Evolutionary conservation across 371 early-diverging fungal genomes (phyloP), one percentile per base, ranked within the genome.

Genomic region (Cokeromyces recurvatus): DNA sequence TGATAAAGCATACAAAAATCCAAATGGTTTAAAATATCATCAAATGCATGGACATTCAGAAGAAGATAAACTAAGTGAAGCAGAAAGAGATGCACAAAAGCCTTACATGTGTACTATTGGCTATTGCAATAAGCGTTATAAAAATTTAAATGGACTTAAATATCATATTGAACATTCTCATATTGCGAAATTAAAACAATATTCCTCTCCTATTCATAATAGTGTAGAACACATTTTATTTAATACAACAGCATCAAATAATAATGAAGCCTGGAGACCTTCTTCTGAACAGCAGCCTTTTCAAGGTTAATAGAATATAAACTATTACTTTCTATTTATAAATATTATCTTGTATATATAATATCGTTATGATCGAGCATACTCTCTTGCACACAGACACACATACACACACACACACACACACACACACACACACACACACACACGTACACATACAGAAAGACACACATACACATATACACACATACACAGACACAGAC

Each of bases 1-100:
- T 61, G 87, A 88, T 38, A 96, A 94, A 68, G 78, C 88, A 19
- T 98, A 98, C 78, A 97, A 97, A 74, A 98, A 98, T 72, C 83
- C 91, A 23, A 97, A 96, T 57, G 99, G 99, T 9, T 78, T 99
- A 47, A 93, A 94, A 65, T 95, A 95, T 72, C 96, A 95, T 65
- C 82, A 86, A 51, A 75, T 78, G 54, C 91, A 91, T 49, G 87
- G 87, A 11, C 95, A 95, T 50, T 71, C 74, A 10, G 64, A 62
- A 14, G 69, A 67, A 43, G 68, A 65, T 45, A 62, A 59, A 8
- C 51, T 57, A 23, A 69, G 56, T 31, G 74, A 77, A 19, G 72
- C 67, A 10, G 74, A 71, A 41, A 59, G 48, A 31, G 64, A 64
- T 54, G 59, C 65, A n/a, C 60, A 82, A 22, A 94, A 92, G 68